phyloP scores from a whole-genome alignment of 2,329 filamentous ascomycete genomes.

The Aspergillaceae sp. region DNA sequence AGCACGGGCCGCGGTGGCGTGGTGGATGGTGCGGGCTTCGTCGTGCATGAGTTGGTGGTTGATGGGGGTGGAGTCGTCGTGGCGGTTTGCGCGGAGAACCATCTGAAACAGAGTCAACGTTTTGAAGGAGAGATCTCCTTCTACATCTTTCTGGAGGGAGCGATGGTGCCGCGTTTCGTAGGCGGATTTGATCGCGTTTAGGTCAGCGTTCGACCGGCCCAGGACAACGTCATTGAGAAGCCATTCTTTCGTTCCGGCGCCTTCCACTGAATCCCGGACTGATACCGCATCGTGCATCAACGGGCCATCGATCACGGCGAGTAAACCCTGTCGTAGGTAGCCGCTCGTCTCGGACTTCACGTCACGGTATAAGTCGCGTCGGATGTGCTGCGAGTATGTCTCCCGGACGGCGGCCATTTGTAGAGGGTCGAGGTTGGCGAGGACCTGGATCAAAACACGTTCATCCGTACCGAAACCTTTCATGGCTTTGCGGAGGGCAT shows the following conservation, averaged over 20 bases:
- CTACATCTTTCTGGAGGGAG: conserved; percentile 63
- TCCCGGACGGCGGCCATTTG: conserved; percentile 62
- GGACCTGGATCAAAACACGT: conserved; percentile 59
- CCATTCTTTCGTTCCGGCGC: conserved; percentile 75
- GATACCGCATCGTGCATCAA: conserved; percentile 65
- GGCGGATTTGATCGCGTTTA: conserved; percentile 72
- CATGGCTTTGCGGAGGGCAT: conserved; percentile 71
- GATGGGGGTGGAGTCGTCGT: conserved; percentile 69
- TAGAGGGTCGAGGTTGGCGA: conserved; percentile 67
- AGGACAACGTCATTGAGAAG: conserved; percentile 82
- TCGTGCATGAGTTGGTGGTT: conserved; percentile 64
- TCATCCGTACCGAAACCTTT: conserved; percentile 91
- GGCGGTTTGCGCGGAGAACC: conserved; percentile 63
- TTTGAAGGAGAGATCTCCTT: conserved; percentile 72
- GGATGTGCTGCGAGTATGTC: conserved; percentile 57
- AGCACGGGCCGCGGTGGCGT: conserved; percentile 62
- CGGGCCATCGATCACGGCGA: conserved; percentile 70
- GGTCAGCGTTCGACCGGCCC: conserved; percentile 73
- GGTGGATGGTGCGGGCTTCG: conserved; percentile 69
- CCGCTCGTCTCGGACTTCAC: conserved; percentile 68
- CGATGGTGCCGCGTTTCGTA: conserved; percentile 62
- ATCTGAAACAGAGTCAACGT: conserved; percentile 80
- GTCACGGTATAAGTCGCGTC: conserved; percentile 63
- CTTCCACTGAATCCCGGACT: conserved; percentile 63
- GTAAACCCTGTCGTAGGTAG: conserved; percentile 64